Conservation (phyloP, 345 rosid genomes). For the Chamaenerion angustifolium region DNA sequence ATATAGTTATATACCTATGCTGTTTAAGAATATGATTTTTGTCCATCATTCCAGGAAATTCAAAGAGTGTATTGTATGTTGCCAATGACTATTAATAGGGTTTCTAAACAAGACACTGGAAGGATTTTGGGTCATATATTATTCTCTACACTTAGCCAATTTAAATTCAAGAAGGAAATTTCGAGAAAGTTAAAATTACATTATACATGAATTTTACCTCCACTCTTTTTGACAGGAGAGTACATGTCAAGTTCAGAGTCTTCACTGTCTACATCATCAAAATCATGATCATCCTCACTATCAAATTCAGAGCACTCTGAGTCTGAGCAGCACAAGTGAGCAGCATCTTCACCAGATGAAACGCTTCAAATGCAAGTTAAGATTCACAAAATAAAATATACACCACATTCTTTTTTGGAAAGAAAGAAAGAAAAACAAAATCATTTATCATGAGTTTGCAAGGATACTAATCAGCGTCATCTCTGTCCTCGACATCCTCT, state of each 20-base stretch:
- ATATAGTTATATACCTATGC: too few species aligned
- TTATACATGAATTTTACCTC: constrained; percentile 35
- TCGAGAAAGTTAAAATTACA: too few species aligned
- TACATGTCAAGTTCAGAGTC: constrained; percentile 26
- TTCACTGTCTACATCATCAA: constrained; percentile 29
- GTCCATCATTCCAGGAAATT: too few species aligned
- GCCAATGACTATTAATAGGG: too few species aligned
- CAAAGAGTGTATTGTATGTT: too few species aligned
- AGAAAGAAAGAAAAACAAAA: too few species aligned
- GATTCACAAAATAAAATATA: neutral
- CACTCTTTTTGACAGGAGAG: constrained; percentile 34
- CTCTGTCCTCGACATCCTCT: constrained; percentile 33
- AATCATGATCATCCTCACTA: constrained; percentile 43
- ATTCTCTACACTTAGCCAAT: too few species aligned
- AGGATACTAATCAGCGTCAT: constrained; percentile 78
- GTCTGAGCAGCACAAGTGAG: constrained; percentile 39
- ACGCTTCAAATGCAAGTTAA: constrained; percentile 27
- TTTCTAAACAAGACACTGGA: too few species aligned
- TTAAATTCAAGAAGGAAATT: too few species aligned
- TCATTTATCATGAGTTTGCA: constrained; percentile 1
- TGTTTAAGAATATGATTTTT: too few species aligned
- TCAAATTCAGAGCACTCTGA: constrained; percentile 37
- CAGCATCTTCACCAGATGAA: constrained; percentile 46
- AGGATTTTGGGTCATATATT: too few species aligned
- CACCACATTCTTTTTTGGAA: neutral